These are phyloP conservation scores for Acanthamoeba healyi DNA, from an alignment of 208 protist genomes.

Conservation along the genomic window DNA sequence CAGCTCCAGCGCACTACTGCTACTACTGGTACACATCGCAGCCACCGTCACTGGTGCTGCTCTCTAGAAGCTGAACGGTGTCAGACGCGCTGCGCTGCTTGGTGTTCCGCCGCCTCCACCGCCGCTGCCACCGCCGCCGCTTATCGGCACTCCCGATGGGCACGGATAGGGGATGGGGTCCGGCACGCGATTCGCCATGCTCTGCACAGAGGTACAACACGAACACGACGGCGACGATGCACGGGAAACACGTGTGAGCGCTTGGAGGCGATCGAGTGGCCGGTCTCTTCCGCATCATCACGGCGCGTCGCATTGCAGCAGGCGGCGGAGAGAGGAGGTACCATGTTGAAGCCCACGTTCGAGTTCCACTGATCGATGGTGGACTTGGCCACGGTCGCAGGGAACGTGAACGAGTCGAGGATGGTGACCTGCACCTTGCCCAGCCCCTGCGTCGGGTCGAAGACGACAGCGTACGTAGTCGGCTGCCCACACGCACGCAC, in stretches of 20 bases:
- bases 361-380: conserved; percentile 13
- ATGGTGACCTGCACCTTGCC: background rate
- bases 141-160: background rate
- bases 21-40: no score
- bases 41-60: background rate
- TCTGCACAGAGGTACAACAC: background rate
- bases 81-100: background rate
- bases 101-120: background rate
- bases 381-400: background rate
- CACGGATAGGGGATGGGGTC: background rate
- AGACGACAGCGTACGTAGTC: conserved; percentile 28
- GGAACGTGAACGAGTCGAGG: conserved; percentile 13
- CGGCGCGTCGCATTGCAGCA: no score
- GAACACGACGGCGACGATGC: background rate
- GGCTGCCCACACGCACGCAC: background rate
- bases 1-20: no score
- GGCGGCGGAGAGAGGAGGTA: background rate
- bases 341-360: conserved; percentile 22
- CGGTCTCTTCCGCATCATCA: no score
- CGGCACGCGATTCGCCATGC: conserved; percentile 32
- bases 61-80: background rate
- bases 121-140: background rate
- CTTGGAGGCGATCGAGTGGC: no score
- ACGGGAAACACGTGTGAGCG: background rate
- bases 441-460: background rate